phyloP scores from a whole-genome alignment of 805 yeast species.

The Ogataea salicorniae region DNA sequence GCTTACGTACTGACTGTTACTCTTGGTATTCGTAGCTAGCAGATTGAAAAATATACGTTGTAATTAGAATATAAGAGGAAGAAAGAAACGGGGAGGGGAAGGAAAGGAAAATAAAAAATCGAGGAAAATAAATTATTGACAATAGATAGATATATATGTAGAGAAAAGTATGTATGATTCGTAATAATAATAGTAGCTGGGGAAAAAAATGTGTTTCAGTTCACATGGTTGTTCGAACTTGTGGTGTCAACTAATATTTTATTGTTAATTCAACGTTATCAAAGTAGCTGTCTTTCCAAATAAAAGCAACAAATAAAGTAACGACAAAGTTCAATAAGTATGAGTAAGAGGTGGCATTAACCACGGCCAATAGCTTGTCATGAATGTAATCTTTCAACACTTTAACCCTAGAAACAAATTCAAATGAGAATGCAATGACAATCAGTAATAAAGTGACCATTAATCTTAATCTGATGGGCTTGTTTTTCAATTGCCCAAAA shows the following conservation, averaged over 20 bases:
- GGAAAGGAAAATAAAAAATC: too few species aligned
- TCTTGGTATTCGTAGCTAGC: too few species aligned
- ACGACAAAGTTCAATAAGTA: conserved; percentile 21
- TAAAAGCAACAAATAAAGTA: conserved; percentile 15
- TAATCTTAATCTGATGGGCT: conserved; percentile 12
- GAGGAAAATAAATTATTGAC: too few species aligned
- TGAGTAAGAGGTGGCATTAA: conserved; percentile 18
- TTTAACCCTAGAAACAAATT: conserved; percentile 13
- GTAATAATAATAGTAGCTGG: too few species aligned
- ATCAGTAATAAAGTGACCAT: conserved; percentile 12
- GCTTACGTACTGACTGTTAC: too few species aligned
- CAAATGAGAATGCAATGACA: conserved; percentile 16
- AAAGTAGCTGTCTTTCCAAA: conserved; percentile 25
- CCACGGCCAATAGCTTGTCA: conserved; percentile 13
- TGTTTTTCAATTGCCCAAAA: conserved; percentile 15
- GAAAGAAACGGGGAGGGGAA: too few species aligned
- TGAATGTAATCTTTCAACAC: conserved; percentile 11
- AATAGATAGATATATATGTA: too few species aligned
- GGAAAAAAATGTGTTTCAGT: too few species aligned
- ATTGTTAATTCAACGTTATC: conserved; percentile 14
- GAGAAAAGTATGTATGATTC: too few species aligned
- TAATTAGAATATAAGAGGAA: too few species aligned
- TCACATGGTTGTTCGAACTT: background rate
- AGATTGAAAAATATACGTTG: too few species aligned
- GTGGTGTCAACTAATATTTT: background rate